Evolutionary conservation across 2,329 filamentous ascomycete genomes (phyloP), one percentile per base, ranked within the genome.

Genomic region (Alternaria atra): DNA sequence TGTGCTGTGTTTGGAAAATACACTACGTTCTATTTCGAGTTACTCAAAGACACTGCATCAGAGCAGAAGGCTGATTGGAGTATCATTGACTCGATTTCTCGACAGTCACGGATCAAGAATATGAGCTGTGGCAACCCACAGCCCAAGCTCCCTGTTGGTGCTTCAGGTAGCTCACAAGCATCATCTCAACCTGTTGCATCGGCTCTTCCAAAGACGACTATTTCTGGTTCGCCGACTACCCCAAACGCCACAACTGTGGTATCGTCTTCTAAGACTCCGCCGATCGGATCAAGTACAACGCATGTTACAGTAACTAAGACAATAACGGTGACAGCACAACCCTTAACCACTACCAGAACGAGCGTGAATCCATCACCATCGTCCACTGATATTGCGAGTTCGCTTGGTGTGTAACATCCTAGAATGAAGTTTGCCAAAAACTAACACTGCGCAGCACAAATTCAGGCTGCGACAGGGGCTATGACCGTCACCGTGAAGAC

Each of bases 21-120:
- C 46, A 74, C 71, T n/a, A 71, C 67, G 0, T 79, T 71, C 50
- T 78, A 74, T 73, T 78, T 76, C 40, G 63, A 75, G 58, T 59
- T 78, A 4, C 56, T 72, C 12, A 61, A 61, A 27, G 73, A 77
- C 39, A 66, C 68, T 4, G 42, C 58, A n/a, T 53, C 58, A 5
- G 63, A 64, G 4, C 63, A 70, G 9, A 59, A 43, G 37, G 67
- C 66, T 10, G 73, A 75, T 52, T 75, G 72, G 73, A 71, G 67
- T 2, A 40, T 75, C 2, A 40, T 76, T 13, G 69, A 76, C 37
- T 39, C 39, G 2, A 7, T 27, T 5, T 58, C 66, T 3, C 54
- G 64, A 37, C 47, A 64, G 53, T 63, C 67, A 32, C 62, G 66
- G 2, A 70, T 74, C 27, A 61, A 52, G n/a, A 57, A 73, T 25